Percentiles rank a stretch among this genome's conserved stretches.
Evolutionary conservation across 176 grass and related monocot species (phyloP).

Genomic region (Triticum urartu): DNA sequence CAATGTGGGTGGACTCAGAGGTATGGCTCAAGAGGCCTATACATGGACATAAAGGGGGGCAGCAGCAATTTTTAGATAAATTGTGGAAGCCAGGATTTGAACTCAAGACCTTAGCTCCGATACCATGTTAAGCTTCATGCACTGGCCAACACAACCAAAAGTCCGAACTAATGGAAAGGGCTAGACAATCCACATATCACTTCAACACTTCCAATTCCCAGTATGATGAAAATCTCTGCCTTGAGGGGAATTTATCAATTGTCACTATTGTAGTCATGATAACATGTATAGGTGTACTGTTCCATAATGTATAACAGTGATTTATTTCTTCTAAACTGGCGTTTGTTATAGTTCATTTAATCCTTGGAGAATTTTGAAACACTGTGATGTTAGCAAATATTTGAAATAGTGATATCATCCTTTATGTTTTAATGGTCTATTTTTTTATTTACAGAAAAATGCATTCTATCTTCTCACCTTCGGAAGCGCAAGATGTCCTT

Average conservation of each 20-base stretch:
- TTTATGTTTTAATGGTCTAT: not conserved
- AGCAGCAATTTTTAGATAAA: too few relatives aligned
- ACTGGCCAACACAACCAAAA: too few relatives aligned
- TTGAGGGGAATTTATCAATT: not conserved
- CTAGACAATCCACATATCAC: too few relatives aligned
- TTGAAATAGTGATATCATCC: not conserved
- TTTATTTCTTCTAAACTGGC: not conserved
- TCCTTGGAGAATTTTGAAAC: not conserved
- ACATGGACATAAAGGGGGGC: too few relatives aligned
- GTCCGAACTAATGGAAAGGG: too few relatives aligned
- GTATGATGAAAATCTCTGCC: slow-evolving; percentile 7
- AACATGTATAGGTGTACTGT: not conserved
- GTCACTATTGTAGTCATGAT: not conserved
- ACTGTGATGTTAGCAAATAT: not conserved
- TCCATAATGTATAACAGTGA: not conserved
- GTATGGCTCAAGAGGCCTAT: too few relatives aligned
- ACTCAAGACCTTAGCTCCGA: too few relatives aligned
- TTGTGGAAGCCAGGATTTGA: too few relatives aligned
- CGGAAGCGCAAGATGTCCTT: slow-evolving; percentile 77
- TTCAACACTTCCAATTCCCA: not conserved
- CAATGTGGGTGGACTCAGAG: too few relatives aligned
- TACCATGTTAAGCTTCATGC: too few relatives aligned
- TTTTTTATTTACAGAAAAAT: slow-evolving; percentile 64
- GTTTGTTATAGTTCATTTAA: not conserved
- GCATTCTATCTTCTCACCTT: slow-evolving; percentile 53